A percentile compares a stretch with the other conserved stretches of the same genome.
Evolutionary conservation across 2,329 filamentous ascomycete species (phyloP).

Genomic region (Emergomyces pasteurianus): DNA sequence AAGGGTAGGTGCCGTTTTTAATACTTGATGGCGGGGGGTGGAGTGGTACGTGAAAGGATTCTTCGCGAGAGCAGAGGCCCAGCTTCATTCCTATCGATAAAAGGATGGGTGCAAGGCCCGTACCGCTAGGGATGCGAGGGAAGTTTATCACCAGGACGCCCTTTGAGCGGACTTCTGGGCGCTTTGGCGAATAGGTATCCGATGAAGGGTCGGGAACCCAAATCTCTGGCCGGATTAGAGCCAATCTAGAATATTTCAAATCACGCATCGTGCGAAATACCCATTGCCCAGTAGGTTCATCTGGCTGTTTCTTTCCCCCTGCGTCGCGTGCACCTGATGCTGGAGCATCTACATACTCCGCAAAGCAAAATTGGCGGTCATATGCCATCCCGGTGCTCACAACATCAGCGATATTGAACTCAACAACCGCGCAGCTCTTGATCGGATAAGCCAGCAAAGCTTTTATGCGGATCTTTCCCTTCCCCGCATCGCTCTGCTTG

Average conservation of each 20-base stretch:
- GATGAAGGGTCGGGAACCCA: slow-evolving; percentile 44
- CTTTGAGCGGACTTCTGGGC: slow-evolving; percentile 38
- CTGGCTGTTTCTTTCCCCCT: slow-evolving; percentile 10
- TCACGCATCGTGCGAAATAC: slow-evolving; percentile 33
- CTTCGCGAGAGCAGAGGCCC: slow-evolving; percentile 22
- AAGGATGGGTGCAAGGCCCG: slow-evolving; percentile 5
- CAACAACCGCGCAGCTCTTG: slow-evolving; percentile 69
- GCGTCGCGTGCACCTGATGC: neutral
- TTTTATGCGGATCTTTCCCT: slow-evolving; percentile 42
- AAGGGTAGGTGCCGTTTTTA: slow-evolving; percentile 30
- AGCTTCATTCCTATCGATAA: slow-evolving; percentile 20
- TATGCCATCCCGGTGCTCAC: slow-evolving; percentile 59
- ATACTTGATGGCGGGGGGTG: slow-evolving; percentile 28
- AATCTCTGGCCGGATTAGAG: slow-evolving; percentile 53
- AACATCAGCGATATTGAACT: slow-evolving; percentile 53
- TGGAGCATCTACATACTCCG: slow-evolving; percentile 39
- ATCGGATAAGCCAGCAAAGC: slow-evolving; percentile 71
- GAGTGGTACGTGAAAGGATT: slow-evolving; percentile 43
- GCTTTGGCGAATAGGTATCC: slow-evolving; percentile 29
- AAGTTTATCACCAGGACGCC: slow-evolving; percentile 44
- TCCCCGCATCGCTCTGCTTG: slow-evolving; percentile 21
- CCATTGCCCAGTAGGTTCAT: slow-evolving; percentile 29
- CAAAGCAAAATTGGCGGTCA: slow-evolving; percentile 75
- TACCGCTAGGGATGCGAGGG: slow-evolving; percentile 18
- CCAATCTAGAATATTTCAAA: slow-evolving; percentile 46